Percentiles rank a stretch among this genome's conserved stretches.
Conservation (phyloP, 2,329 filamentous ascomycete species). For the Onygenales sp. region DNA sequence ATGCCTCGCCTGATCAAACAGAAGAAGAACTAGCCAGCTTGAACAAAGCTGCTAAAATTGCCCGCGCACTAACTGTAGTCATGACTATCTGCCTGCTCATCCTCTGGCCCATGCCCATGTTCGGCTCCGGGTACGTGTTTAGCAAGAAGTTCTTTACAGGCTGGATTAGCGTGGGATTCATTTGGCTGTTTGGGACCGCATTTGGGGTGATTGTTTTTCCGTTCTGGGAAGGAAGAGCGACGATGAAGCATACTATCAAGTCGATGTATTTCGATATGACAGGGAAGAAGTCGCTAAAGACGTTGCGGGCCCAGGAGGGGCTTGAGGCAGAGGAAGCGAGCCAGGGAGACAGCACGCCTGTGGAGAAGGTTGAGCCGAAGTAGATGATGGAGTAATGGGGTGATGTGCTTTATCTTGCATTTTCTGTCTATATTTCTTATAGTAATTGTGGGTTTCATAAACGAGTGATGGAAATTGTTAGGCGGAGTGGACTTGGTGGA, state of each 20-base stretch:
- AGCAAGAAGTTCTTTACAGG: constrained; percentile 73
- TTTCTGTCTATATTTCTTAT: too few relatives aligned
- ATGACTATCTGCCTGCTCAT: constrained; percentile 65
- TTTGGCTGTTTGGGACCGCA: constrained; percentile 68
- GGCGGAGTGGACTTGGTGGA: too few relatives aligned
- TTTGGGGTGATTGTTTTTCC: constrained; percentile 73
- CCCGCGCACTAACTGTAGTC: constrained; percentile 48
- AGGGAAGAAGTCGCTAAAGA: constrained; percentile 20
- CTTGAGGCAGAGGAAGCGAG: background rate
- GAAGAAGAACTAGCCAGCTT: constrained; percentile 42
- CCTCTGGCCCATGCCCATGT: constrained; percentile 90
- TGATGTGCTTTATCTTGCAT: background rate
- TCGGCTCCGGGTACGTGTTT: constrained; percentile 73
- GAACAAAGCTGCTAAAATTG: constrained; percentile 45
- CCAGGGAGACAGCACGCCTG: background rate
- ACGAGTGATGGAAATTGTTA: too few relatives aligned
- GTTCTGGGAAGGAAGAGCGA: constrained; percentile 65
- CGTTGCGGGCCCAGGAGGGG: background rate
- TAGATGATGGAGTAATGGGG: background rate
- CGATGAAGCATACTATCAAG: constrained; percentile 52
- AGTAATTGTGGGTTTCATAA: too few relatives aligned
- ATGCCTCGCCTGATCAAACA: constrained; percentile 25
- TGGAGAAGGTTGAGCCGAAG: background rate
- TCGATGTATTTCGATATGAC: constrained; percentile 53
- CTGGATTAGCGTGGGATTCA: constrained; percentile 66